Conservation (phyloP, 306 rosid species). For the Trifolium repens region DNA sequence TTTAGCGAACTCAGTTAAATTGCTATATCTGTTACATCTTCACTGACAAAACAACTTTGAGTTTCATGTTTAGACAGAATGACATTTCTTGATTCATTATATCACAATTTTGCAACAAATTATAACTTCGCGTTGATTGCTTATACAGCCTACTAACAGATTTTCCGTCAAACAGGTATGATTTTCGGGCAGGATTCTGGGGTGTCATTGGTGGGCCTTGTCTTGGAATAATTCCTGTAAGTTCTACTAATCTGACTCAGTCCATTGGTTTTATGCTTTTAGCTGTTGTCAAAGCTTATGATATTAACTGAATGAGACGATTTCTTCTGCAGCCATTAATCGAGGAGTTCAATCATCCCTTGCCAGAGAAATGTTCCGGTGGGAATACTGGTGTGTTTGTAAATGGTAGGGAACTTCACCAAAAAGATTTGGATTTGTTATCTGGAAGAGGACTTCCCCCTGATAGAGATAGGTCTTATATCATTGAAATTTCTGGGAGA, state of each 20-base stretch:
- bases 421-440: slow-evolving; percentile 85
- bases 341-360: slow-evolving; percentile 82
- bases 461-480: slow-evolving; percentile 73
- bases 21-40: not conserved
- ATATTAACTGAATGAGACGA: slow-evolving; percentile 31
- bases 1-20: slow-evolving; percentile 21
- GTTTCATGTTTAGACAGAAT: slow-evolving; percentile 24
- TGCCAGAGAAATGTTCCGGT: slow-evolving; percentile 82
- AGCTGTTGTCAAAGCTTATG: slow-evolving; percentile 12
- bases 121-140: slow-evolving; percentile 5
- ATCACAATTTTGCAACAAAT: not conserved
- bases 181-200: slow-evolving; percentile 96
- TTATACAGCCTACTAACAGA: slow-evolving; percentile 35
- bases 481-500: slow-evolving; percentile 88
- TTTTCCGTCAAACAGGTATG: slow-evolving; percentile 67
- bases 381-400: slow-evolving; percentile 85
- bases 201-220: slow-evolving; percentile 90
- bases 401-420: slow-evolving; percentile 94
- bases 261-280: slow-evolving; percentile 19
- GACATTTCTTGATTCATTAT: slow-evolving; percentile 7
- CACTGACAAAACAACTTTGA: not conserved
- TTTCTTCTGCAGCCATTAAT: slow-evolving; percentile 82
- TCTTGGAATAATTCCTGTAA: slow-evolving; percentile 95
- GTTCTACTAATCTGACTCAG: slow-evolving; percentile 44
- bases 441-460: slow-evolving; percentile 84